These are phyloP conservation scores for Nakazawaea wickerhamii DNA, from an alignment of 805 yeast genomes.

Conservation along the genomic window DNA sequence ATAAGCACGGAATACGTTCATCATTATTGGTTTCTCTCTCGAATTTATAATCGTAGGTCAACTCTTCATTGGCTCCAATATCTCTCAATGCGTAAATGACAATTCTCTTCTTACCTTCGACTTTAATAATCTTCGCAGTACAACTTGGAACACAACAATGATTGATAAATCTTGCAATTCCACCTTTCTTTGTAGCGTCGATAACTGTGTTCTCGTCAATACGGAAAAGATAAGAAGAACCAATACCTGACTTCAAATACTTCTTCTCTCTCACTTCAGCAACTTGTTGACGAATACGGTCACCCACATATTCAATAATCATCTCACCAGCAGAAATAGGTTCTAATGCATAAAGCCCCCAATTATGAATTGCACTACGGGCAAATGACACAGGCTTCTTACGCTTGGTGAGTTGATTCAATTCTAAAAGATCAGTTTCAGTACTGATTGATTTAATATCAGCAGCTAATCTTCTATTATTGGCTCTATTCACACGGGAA, in stretches of 20 bases:
- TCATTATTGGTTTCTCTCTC: slow-evolving; percentile 86
- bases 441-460: slow-evolving; percentile 81
- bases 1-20: slow-evolving; percentile 83
- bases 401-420: slow-evolving; percentile 84
- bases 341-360: slow-evolving; percentile 96
- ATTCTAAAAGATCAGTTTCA: slow-evolving; percentile 73
- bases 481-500: slow-evolving; percentile 81
- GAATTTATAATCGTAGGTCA: slow-evolving; percentile 94
- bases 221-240: slow-evolving; percentile 88
- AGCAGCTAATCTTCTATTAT: slow-evolving; percentile 82
- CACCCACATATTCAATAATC: slow-evolving; percentile 98
- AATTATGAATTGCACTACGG: slow-evolving; percentile 92
- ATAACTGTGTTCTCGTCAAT: slow-evolving; percentile 92
- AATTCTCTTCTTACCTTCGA: slow-evolving; percentile 88
- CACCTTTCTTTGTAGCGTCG: slow-evolving; percentile 97
- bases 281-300: slow-evolving; percentile 85
- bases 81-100: slow-evolving; percentile 91
- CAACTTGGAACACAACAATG: slow-evolving; percentile 98
- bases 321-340: slow-evolving; percentile 94
- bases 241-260: slow-evolving; percentile 86
- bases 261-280: slow-evolving; percentile 89
- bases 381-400: slow-evolving; percentile 96
- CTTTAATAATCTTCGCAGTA: slow-evolving; percentile 93
- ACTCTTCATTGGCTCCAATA: slow-evolving; percentile 81
- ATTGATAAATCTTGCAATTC: slow-evolving; percentile 93